phyloP scores from a whole-genome alignment of 192 early-diverging fungal genomes.

The Backusella australiensis region DNA sequence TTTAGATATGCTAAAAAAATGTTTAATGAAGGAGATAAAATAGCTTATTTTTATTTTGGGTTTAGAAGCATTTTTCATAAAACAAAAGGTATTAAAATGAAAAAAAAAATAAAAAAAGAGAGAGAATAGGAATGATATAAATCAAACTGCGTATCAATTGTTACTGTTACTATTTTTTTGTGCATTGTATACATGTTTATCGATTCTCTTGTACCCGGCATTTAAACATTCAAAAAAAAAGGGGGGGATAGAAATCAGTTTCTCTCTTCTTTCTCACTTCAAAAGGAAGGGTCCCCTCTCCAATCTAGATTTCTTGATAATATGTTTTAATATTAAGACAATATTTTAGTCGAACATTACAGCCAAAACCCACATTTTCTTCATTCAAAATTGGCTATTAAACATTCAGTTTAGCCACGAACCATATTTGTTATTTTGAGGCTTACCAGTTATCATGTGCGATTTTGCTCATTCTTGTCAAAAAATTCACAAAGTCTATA shows the following conservation, averaged over 20 bases:
- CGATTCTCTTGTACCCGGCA: neutral
- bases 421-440: neutral
- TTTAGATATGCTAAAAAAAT: neutral
- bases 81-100: neutral
- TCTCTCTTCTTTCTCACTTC: no score
- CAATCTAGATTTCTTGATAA: no score
- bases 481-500: neutral
- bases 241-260: neutral
- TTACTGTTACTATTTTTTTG: neutral
- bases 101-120: neutral
- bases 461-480: neutral
- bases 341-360: neutral
- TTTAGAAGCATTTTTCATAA: neutral
- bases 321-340: neutral
- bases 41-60: neutral
- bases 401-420: neutral
- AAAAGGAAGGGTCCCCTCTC: no score
- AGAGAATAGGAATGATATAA: neutral
- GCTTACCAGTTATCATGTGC: neutral
- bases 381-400: neutral
- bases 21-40: no score
- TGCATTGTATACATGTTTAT: neutral
- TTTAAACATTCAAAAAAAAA: neutral
- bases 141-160: neutral
- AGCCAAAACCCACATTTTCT: neutral